phyloP scores from a whole-genome alignment of 2,329 filamentous ascomycete species.

The Verticillium dahliae region DNA sequence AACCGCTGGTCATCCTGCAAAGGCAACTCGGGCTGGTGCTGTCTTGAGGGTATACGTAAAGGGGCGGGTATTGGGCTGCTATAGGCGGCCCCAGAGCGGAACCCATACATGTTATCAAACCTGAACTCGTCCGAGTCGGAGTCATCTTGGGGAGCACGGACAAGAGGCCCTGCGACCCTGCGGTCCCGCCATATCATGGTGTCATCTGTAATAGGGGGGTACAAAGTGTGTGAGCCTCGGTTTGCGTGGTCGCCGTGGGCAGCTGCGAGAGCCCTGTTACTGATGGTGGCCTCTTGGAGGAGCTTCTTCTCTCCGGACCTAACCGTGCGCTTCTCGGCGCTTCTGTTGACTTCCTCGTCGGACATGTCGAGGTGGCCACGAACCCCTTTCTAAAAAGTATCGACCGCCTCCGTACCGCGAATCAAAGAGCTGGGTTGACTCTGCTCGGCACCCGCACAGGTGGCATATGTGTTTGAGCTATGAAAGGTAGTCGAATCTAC shows the following conservation, averaged over 20 bases:
- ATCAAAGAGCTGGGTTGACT: slow-evolving; percentile 24
- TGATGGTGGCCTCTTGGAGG: neutral
- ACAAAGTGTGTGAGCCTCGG: neutral
- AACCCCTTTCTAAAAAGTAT: slow-evolving; percentile 23
- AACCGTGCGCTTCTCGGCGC: neutral
- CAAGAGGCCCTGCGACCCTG: slow-evolving; percentile 1
- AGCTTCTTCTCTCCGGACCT: neutral
- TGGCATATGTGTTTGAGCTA: neutral
- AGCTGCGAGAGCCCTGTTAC: neutral
- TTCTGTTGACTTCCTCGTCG: slow-evolving; percentile 20
- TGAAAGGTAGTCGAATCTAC: neutral
- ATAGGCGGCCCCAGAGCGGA: slow-evolving; percentile 9
- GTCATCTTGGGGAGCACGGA: neutral
- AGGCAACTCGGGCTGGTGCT: neutral
- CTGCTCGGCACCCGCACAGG: neutral
- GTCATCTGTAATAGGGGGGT: neutral
- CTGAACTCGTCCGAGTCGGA: neutral
- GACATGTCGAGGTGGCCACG: slow-evolving; percentile 20
- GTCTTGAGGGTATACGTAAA: slow-evolving; percentile 7
- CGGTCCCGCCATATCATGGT: slow-evolving; percentile 4
- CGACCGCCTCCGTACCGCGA: slow-evolving; percentile 16
- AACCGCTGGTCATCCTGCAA: neutral
- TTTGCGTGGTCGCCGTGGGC: neutral
- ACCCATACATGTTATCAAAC: slow-evolving; percentile 6
- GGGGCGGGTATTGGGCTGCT: slow-evolving; percentile 9